These are phyloP conservation scores for Monosporascus sp. DNA, from an alignment of 2,329 filamentous ascomycete genomes.

Conservation along the genomic window DNA sequence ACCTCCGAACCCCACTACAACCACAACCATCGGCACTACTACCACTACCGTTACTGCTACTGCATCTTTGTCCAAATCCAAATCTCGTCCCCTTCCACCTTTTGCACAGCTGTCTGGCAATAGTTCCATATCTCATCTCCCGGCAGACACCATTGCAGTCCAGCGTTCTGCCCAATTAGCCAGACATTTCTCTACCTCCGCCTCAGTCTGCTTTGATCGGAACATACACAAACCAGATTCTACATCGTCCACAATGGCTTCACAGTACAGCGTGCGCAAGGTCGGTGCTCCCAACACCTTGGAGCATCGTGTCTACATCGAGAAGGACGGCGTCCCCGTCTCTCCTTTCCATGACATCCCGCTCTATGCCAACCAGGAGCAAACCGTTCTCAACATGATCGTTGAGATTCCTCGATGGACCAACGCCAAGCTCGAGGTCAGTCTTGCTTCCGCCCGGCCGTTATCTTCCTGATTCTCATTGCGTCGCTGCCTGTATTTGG, in stretches of 20 bases:
- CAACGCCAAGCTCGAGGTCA: constrained; percentile 98
- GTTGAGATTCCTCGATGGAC: constrained; percentile 99
- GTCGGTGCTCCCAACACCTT: constrained; percentile 85
- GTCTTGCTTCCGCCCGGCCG: constrained; percentile 27
- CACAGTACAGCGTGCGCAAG: constrained; percentile 75
- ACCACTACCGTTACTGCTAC: not conserved
- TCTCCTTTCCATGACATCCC: constrained; percentile 99
- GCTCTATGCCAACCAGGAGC: constrained; percentile 92
- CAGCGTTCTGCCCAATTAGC: constrained; percentile 49
- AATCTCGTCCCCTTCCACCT: constrained; percentile 12
- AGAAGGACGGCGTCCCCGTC: constrained; percentile 91
- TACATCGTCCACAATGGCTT: constrained; percentile 46
- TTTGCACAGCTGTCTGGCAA: constrained; percentile 7
- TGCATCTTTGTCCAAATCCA: constrained; percentile 7
- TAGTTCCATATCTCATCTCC: constrained; percentile 4
- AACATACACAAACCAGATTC: constrained; percentile 7
- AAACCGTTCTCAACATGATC: constrained; percentile 97
- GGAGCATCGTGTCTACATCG: constrained; percentile 95
- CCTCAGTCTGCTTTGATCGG: constrained; percentile 19
- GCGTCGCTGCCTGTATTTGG: not conserved
- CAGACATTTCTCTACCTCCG: constrained; percentile 43
- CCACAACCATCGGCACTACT: not conserved
- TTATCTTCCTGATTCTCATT: constrained; percentile 2
- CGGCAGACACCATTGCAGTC: constrained; percentile 38
- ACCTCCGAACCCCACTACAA: constrained; percentile 5